A percentile compares a stretch with the other conserved stretches of the same genome.
phyloP scores from a whole-genome alignment of 192 early-diverging fungal genomes.

The Backusella australiensis region DNA sequence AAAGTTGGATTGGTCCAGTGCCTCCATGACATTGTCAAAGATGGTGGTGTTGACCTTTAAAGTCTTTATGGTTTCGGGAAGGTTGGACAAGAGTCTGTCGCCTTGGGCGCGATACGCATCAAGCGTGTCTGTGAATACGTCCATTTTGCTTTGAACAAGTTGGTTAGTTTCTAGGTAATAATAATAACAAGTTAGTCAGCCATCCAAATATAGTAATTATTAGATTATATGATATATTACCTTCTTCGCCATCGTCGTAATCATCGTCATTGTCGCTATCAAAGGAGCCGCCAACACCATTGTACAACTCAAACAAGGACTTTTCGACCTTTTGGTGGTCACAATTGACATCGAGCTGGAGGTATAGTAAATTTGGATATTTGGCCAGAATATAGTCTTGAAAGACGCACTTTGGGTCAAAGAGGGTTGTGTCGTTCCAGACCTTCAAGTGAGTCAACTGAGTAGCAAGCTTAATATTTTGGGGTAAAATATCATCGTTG shows the following conservation, averaged over 20 bases:
- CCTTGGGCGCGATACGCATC: not conserved
- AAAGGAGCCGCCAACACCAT: not conserved
- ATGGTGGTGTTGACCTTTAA: not conserved
- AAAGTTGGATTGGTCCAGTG: not conserved
- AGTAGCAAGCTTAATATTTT: not conserved
- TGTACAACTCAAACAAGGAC: not conserved
- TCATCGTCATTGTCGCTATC: not conserved
- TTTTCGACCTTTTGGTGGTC: not conserved
- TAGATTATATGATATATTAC: not conserved
- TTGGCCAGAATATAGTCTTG: not conserved
- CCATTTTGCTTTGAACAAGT: not conserved
- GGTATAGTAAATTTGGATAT: not conserved
- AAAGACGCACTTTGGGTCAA: not conserved
- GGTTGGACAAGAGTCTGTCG: not conserved
- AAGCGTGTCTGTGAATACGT: not conserved
- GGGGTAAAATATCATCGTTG: not conserved
- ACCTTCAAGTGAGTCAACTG: not conserved
- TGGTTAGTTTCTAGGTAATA: not conserved
- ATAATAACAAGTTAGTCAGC: too few species aligned
- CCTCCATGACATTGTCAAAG: not conserved
- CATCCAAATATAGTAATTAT: too few species aligned
- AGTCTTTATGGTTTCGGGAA: not conserved
- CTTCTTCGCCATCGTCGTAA: not conserved
- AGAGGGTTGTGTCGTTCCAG: not conserved
- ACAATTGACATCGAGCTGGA: not conserved